These are phyloP conservation scores for apple (Malus domestica) DNA, from an alignment of 306 rosid species.

Conservation along the genomic window DNA sequence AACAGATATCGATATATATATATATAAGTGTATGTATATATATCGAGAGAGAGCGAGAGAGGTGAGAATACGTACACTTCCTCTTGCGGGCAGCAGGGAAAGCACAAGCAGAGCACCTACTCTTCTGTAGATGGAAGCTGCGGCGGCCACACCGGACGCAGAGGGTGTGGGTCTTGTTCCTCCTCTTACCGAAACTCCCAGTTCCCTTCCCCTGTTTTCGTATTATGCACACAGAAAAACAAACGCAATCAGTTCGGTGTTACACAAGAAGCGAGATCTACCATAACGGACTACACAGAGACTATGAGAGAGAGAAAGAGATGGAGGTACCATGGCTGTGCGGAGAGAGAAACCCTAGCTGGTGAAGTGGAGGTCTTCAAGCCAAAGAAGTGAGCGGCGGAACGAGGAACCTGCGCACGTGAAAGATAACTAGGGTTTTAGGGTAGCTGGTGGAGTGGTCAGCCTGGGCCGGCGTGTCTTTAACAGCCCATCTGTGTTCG, in stretches of 20 bases:
- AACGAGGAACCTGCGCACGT: neutral
- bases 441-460: neutral
- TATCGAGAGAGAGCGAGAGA: neutral
- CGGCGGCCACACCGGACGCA: conserved; percentile 98
- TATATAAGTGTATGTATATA: no score
- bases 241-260: neutral
- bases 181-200: conserved; percentile 93
- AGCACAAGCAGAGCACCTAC: conserved; percentile 90
- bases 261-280: neutral
- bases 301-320: neutral
- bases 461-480: neutral
- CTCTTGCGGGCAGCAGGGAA: conserved; percentile 93
- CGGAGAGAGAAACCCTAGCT: conserved; percentile 38
- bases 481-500: neutral
- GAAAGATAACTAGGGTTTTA: neutral
- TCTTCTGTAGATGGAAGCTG: conserved; percentile 96
- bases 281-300: no score
- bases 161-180: conserved; percentile 98
- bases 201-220: conserved; percentile 82
- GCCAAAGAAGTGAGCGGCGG: conserved; percentile 13
- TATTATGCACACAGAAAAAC: neutral
- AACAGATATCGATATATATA: neutral
- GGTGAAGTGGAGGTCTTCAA: neutral
- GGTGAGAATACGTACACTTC: conserved; percentile 40
- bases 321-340: conserved; percentile 48